A percentile compares a stretch with the other conserved stretches of the same genome.
phyloP scores from a whole-genome alignment of 805 yeast species.

The Wickerhamomyces chaumierensis region DNA sequence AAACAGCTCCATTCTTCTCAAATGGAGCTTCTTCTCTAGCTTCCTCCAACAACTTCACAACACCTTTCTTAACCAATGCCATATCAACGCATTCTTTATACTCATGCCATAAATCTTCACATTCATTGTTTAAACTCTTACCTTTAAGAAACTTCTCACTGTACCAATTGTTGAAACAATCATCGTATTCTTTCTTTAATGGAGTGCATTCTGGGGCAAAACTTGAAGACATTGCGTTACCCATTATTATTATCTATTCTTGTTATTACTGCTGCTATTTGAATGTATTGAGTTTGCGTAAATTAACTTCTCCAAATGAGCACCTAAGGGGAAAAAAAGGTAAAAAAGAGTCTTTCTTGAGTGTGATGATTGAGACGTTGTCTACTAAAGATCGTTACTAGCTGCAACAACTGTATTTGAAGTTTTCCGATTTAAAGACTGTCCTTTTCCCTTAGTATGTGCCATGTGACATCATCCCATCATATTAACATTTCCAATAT shows the following conservation, averaged over 20 bases:
- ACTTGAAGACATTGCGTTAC: conserved; percentile 69
- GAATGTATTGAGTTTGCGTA: no score
- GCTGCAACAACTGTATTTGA: no score
- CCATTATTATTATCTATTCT: conserved; percentile 47
- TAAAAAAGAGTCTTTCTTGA: no score
- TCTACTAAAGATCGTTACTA: no score
- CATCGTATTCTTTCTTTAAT: conserved; percentile 76
- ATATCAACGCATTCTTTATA: conserved; percentile 79
- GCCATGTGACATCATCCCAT: no score
- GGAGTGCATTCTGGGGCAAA: conserved; percentile 96
- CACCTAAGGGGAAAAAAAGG: no score
- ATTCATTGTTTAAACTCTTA: conserved; percentile 60
- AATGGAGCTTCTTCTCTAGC: conserved; percentile 88
- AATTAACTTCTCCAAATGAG: no score
- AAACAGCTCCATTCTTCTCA: conserved; percentile 44
- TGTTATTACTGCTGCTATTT: no score
- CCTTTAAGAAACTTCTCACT: conserved; percentile 69
- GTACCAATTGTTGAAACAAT: conserved; percentile 92
- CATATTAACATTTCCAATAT: no score
- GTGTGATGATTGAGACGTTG: no score
- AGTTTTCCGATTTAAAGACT: no score
- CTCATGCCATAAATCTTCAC: conserved; percentile 79
- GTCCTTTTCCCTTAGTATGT: no score
- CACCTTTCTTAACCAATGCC: conserved; percentile 59
- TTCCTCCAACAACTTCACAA: conserved; percentile 74